These are phyloP conservation scores for Gracilariopsis chorda DNA, from an alignment of 23 red algal genomes.

Conservation along the genomic window DNA sequence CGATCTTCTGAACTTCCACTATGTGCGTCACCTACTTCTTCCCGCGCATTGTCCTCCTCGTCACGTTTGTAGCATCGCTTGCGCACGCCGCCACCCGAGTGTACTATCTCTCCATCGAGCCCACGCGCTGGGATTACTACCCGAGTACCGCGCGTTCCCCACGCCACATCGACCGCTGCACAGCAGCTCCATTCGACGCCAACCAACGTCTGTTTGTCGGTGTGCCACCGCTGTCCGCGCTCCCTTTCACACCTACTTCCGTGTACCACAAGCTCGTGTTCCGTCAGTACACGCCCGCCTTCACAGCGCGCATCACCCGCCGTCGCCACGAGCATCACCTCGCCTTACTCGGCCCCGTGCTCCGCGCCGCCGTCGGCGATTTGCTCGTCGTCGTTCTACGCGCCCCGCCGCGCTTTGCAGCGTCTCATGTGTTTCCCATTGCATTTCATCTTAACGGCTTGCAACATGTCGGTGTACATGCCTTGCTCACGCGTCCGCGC, in stretches of 20 bases:
- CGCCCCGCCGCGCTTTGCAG: not conserved
- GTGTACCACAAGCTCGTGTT: conserved; percentile 25
- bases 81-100: not conserved
- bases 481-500: not conserved
- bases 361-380: conserved; percentile 33
- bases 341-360: conserved; percentile 23
- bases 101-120: not conserved
- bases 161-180: not conserved
- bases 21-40: too few species aligned
- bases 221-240: not conserved
- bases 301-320: not conserved
- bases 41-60: too few species aligned
- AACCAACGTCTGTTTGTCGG: conserved; percentile 6
- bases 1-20: too few species aligned
- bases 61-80: not conserved
- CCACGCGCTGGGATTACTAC: conserved; percentile 5
- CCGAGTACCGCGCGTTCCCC: not conserved
- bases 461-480: not conserved
- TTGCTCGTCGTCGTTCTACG: conserved; percentile 17
- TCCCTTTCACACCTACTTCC: not conserved
- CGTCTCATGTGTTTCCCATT: not conserved
- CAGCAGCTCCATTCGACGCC: not conserved
- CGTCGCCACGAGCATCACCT: not conserved
- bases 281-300: conserved; percentile 10
- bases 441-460: not conserved